Evolutionary conservation across 768 basidiomycete genomes (phyloP).

Genomic region (Russula earlei): DNA sequence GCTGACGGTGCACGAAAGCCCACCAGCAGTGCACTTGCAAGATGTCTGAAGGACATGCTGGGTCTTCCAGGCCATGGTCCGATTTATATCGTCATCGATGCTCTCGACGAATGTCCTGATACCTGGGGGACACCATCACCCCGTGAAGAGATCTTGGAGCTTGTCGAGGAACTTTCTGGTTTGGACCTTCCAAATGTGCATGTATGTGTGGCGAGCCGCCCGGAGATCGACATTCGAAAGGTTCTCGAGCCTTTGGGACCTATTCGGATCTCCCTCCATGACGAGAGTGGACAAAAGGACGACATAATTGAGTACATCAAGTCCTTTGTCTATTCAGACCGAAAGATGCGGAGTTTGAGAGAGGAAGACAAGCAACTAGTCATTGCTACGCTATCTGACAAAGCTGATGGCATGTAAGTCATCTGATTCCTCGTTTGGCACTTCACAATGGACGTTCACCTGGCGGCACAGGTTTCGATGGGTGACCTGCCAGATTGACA

Average conservation of each 20-base stretch:
- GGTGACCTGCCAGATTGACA: background rate
- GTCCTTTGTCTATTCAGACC: background rate
- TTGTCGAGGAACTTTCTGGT: background rate
- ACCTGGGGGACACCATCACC: background rate
- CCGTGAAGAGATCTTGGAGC: background rate
- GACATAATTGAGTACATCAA: background rate
- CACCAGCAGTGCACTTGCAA: background rate
- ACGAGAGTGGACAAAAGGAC: background rate
- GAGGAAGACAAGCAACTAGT: background rate
- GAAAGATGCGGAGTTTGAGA: background rate
- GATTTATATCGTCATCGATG: background rate
- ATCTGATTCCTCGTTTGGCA: too few relatives aligned
- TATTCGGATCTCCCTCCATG: background rate
- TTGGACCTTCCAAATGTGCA: background rate
- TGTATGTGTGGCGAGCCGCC: background rate
- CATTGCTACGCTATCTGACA: background rate
- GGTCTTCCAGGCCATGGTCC: background rate
- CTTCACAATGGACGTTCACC: background rate
- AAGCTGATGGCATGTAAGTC: background rate
- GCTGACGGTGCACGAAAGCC: background rate
- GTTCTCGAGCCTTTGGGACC: background rate
- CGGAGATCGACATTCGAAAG: background rate
- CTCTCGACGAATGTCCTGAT: background rate
- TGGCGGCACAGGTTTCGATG: background rate
- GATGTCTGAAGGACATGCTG: background rate